Evolutionary conservation across 2,329 filamentous ascomycete genomes (phyloP).

Genomic region (Didymellaceae sp.): DNA sequence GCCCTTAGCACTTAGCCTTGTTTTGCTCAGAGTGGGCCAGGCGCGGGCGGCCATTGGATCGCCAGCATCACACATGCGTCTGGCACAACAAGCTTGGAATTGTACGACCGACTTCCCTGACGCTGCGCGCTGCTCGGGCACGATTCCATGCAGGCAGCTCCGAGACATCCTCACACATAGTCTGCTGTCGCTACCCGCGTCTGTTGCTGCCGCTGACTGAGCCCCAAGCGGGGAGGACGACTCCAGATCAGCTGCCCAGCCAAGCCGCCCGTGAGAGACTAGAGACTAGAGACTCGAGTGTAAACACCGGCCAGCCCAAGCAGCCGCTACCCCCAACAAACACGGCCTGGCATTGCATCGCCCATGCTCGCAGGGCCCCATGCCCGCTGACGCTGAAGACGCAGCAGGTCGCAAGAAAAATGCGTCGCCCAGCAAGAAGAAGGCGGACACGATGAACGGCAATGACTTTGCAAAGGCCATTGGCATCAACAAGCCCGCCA

Average conservation of each 20-base stretch:
- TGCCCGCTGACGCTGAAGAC: conserved; percentile 29
- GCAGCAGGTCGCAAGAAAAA: conserved; percentile 32
- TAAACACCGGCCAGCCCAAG: neutral
- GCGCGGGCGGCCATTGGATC: conserved; percentile 7
- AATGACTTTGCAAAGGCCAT: conserved; percentile 50
- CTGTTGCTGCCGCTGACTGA: conserved; percentile 10
- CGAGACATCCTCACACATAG: neutral
- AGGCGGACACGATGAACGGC: conserved; percentile 40
- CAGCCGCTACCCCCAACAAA: neutral
- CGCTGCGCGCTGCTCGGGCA: neutral
- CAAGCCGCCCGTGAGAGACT: neutral
- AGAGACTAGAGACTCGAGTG: neutral
- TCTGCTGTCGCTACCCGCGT: neutral
- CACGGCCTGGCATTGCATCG: neutral
- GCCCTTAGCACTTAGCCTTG: neutral
- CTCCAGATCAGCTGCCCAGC: conserved; percentile 2
- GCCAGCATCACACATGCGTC: conserved; percentile 10
- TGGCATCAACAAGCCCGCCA: conserved; percentile 52
- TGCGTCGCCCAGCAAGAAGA: conserved; percentile 40
- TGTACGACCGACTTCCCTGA: conserved; percentile 4
- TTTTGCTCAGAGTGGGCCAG: conserved; percentile 10
- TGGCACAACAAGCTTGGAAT: conserved; percentile 9
- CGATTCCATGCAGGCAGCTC: neutral
- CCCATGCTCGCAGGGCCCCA: conserved; percentile 34
- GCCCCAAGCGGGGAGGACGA: conserved; percentile 13